phyloP scores from a whole-genome alignment of 2,329 filamentous ascomycete genomes.

The Neofusicoccum parvum region DNA sequence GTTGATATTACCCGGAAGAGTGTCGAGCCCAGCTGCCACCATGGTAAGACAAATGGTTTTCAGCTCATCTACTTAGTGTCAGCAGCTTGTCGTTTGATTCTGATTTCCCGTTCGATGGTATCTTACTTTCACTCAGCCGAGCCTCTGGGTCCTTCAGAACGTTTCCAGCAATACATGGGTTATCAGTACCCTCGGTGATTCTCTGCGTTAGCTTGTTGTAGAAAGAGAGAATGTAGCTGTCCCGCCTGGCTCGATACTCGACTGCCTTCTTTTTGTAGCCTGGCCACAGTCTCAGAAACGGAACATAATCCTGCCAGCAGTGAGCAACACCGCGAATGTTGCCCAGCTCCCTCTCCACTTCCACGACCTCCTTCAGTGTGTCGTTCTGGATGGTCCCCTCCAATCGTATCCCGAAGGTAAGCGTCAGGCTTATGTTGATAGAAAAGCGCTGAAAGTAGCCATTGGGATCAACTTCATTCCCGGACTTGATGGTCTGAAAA shows the following conservation, averaged over 20 bases:
- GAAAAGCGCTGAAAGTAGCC: slow-evolving; percentile 20
- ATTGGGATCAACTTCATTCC: slow-evolving; percentile 6
- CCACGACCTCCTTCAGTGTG: slow-evolving; percentile 11
- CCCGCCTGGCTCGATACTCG: neutral
- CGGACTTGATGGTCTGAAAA: neutral
- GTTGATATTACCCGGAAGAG: slow-evolving; percentile 16
- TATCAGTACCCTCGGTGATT: slow-evolving; percentile 5
- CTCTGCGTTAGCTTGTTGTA: slow-evolving; percentile 4
- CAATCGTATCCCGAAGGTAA: slow-evolving; percentile 8
- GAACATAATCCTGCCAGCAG: slow-evolving; percentile 21
- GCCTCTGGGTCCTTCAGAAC: slow-evolving; percentile 16
- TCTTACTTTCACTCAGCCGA: slow-evolving; percentile 12
- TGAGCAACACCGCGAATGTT: slow-evolving; percentile 12
- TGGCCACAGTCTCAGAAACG: slow-evolving; percentile 14
- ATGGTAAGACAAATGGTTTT: slow-evolving; percentile 15
- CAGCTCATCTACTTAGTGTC: slow-evolving; percentile 4
- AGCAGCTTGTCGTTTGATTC: neutral
- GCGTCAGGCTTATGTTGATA: slow-evolving; percentile 17
- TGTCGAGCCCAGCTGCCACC: slow-evolving; percentile 20
- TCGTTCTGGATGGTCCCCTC: slow-evolving; percentile 9
- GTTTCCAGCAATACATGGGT: slow-evolving; percentile 16
- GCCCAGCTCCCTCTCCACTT: slow-evolving; percentile 2
- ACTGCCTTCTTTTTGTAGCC: slow-evolving; percentile 1
- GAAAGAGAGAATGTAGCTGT: slow-evolving; percentile 6
- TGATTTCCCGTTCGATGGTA: too few relatives aligned